phyloP scores from a whole-genome alignment of 2,329 filamentous ascomycete genomes.

The Leptographium lundbergii region DNA sequence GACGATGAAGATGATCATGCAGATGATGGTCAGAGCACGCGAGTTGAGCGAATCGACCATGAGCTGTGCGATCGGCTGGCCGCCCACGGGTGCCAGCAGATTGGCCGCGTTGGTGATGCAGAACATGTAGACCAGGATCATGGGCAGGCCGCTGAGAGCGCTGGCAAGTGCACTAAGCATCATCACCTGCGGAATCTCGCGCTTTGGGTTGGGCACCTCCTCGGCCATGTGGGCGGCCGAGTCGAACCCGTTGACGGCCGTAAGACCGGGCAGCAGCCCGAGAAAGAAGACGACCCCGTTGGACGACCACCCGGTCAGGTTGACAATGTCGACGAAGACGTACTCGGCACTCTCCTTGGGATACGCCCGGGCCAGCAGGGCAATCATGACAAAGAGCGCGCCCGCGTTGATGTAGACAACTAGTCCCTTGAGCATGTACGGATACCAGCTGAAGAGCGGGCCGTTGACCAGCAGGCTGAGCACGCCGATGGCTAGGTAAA shows the following conservation, averaged over 20 bases:
- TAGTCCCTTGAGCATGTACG: background rate
- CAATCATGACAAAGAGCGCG: background rate
- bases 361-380: background rate
- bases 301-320: conserved; percentile 3
- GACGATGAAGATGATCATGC: background rate
- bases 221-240: conserved; percentile 1
- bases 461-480: background rate
- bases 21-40: background rate
- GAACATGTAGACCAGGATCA: conserved; percentile 5
- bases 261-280: background rate
- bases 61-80: conserved; percentile 2
- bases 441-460: background rate
- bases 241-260: background rate
- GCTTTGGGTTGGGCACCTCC: background rate
- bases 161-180: background rate
- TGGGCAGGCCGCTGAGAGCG: background rate
- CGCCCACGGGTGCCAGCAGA: background rate
- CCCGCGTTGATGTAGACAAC: conserved; percentile 2
- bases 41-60: conserved; percentile 1
- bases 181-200: conserved; percentile 2
- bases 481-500: background rate
- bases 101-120: conserved; percentile 3
- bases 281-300: conserved; percentile 4
- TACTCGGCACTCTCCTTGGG: background rate
- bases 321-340: conserved; percentile 2